These are phyloP conservation scores for Pseudogymnoascus sp. DNA, from an alignment of 2,329 filamentous ascomycete genomes.

Conservation along the genomic window DNA sequence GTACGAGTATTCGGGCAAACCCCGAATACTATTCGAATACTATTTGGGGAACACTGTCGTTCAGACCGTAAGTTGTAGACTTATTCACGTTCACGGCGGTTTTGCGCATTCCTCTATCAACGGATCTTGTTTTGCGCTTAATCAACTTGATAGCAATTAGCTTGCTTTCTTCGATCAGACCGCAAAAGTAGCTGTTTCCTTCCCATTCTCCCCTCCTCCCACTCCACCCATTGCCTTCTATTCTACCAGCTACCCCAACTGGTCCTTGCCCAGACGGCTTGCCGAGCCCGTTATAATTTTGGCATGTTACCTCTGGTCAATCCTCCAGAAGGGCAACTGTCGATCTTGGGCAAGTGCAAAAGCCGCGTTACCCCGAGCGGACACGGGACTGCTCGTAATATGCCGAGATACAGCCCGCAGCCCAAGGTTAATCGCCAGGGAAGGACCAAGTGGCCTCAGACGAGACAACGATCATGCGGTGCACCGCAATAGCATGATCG, in stretches of 20 bases:
- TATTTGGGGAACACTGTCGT: no score
- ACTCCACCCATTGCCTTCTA: background rate
- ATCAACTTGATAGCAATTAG: background rate
- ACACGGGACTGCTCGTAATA: constrained; percentile 1
- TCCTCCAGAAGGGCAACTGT: background rate
- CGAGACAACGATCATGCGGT: background rate
- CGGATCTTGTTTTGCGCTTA: background rate
- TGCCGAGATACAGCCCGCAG: background rate
- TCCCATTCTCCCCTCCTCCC: background rate
- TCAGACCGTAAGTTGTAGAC: background rate
- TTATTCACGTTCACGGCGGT: background rate
- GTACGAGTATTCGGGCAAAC: no score
- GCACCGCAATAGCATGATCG: background rate
- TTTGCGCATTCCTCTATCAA: background rate
- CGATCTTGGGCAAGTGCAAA: background rate
- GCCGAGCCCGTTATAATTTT: background rate
- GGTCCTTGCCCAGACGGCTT: background rate
- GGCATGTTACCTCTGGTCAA: background rate
- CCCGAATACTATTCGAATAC: no score
- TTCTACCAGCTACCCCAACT: background rate
- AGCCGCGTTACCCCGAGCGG: background rate
- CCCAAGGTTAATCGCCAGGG: background rate
- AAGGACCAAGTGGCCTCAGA: constrained; percentile 4
- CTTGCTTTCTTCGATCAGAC: background rate
- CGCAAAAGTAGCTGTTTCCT: background rate